phyloP scores from a whole-genome alignment of 257 asterid genomes.

The Gentiana macrophylla region DNA sequence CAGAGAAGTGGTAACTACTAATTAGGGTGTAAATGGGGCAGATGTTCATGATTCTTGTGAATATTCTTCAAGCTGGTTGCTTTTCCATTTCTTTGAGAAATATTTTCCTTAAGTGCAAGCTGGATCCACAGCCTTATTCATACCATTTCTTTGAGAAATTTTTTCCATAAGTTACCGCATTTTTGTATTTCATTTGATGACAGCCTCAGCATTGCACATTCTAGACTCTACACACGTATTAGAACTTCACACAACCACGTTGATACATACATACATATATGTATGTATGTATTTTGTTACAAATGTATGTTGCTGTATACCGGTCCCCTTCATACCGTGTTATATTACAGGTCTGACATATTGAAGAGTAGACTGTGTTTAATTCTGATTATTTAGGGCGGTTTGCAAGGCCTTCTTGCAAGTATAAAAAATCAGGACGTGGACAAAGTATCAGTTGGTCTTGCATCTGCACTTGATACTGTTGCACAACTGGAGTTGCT shows the following conservation, averaged over 20 bases:
- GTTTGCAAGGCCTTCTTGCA: conserved; percentile 64
- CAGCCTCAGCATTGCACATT: no score
- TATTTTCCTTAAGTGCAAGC: conserved; percentile 5
- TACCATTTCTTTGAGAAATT: neutral
- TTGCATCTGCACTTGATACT: conserved; percentile 73
- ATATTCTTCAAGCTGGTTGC: neutral
- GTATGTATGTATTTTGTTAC: no score
- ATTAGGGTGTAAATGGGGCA: neutral
- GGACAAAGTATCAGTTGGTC: conserved; percentile 73
- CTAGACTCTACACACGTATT: no score
- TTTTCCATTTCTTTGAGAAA: conserved; percentile 1
- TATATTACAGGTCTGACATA: no score
- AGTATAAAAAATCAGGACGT: conserved; percentile 70
- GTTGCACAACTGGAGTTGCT: conserved; percentile 84
- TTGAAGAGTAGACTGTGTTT: neutral
- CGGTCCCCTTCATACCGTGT: no score
- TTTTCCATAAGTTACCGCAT: neutral
- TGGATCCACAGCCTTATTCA: neutral
- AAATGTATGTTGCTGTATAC: no score
- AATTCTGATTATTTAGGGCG: conserved; percentile 41
- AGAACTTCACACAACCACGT: no score
- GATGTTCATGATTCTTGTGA: neutral
- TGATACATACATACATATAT: no score
- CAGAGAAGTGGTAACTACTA: neutral
- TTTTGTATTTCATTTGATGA: no score